Percentiles rank a stretch among this genome's conserved stretches.
phyloP scores from a whole-genome alignment of 2,329 filamentous ascomycete species.

The Blastomyces parvus region DNA sequence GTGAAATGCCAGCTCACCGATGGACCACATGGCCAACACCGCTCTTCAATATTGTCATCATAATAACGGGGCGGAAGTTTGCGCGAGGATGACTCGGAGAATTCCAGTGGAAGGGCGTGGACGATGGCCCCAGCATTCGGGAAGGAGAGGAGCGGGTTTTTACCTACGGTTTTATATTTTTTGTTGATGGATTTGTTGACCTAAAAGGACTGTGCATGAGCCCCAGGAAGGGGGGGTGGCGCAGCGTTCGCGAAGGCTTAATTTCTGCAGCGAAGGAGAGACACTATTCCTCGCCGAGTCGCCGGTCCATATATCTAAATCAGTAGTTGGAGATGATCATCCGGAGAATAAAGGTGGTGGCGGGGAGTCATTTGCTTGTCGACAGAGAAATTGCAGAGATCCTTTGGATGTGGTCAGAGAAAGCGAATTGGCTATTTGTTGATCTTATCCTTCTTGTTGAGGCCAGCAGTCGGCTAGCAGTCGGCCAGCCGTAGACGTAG shows the following conservation, averaged over 20 bases:
- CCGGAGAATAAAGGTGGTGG: not conserved
- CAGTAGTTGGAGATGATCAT: not conserved
- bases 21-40: not conserved
- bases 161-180: not conserved
- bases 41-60: not conserved
- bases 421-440: not conserved
- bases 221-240: not conserved
- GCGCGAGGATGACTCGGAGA: not conserved
- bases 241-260: not conserved
- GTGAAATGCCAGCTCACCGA: not conserved
- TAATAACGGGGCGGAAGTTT: too few species aligned
- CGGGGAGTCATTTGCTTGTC: not conserved
- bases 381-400: not conserved
- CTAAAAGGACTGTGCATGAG: not conserved
- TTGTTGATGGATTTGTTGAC: not conserved
- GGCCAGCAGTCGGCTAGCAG: not conserved
- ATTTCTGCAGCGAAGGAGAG: too few species aligned
- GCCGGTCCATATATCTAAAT: too few species aligned
- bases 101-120: not conserved
- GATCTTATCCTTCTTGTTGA: not conserved
- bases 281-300: not conserved
- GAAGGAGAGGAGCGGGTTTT: not conserved
- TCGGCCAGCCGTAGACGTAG: not conserved
- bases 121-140: not conserved
- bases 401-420: not conserved